Base-by-base conservation (phyloP, 495 filamentous ascomycete species). In the Apodospora peruviana region DNA sequence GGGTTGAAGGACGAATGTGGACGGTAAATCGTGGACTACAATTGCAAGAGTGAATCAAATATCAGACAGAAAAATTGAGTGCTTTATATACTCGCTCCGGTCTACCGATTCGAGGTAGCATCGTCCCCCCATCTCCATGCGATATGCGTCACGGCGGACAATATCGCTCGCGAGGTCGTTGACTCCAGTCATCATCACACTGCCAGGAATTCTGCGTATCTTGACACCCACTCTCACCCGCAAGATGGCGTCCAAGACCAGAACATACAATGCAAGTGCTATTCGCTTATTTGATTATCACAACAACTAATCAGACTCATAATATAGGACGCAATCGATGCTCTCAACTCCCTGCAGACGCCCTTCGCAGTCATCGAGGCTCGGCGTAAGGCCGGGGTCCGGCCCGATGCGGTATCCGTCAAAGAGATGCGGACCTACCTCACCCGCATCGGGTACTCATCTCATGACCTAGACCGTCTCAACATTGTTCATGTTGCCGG, bases 281-380 rank as follows among this genome's bases (percentile, higher is more conserved):
- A 22, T 2, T n/a, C 12, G n/a, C 10, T 23, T 40, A 18, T 17
- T 10, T 7, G 1, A 22, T 1, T 16, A 29, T 27, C 1, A 43
- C 27, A 17, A 14, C 22, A 10, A 21, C 24, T 40, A 11, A 39
- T 38, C 17, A 19, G 36, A 40, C 45, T 8, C 23, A 23, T 27
- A 42, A 32, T 47, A 45, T 58, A 88, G 83, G 88, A 88, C 69
- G 93, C 93, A 16, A 81, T 98, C 50, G 73, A 84, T 45, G 79
- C 88, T 21, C 83, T 98, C 64, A 98, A 98, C 62, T 83, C 88
- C 16, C 75, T 96, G 27, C 93, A 97, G 60, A 87, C 86, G 16
- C 95, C 95, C 48, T 90, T 83, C 64, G 76, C 82, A 36, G 75
- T 87, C 39, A 78, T 96, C 27, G 81, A 95, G 50, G 79, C 82